A percentile compares a stretch with the other conserved stretches of the same genome.
Conservation (phyloP, 1,139 yeast species). For the Hyphopichia wangnamkhiaoensis region DNA sequence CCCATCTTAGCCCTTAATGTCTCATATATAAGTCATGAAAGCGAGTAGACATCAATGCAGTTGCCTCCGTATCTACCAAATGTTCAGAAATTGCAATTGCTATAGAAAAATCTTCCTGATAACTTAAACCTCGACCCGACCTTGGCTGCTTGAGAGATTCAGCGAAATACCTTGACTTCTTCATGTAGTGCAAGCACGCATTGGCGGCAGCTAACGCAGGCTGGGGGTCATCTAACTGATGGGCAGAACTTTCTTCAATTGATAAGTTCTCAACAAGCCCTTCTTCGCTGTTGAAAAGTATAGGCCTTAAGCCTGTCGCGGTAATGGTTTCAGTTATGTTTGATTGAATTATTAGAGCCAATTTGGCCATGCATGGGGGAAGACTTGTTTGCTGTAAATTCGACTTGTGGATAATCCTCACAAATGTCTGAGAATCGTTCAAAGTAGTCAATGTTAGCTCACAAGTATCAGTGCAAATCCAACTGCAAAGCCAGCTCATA, state of each 20-base stretch:
- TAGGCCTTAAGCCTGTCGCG: conserved; percentile 20
- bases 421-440: conserved; percentile 46
- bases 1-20: conserved; percentile 25
- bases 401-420: conserved; percentile 43
- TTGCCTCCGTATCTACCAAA: conserved; percentile 21
- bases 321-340: conserved; percentile 25
- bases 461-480: not conserved
- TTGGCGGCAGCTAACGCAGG: conserved; percentile 33
- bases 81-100: conserved; percentile 38
- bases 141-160: conserved; percentile 26
- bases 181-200: conserved; percentile 28
- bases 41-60: conserved; percentile 40
- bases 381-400: conserved; percentile 29
- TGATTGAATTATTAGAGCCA: conserved; percentile 33
- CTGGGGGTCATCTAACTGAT: conserved; percentile 17
- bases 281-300: conserved; percentile 19
- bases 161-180: conserved; percentile 7
- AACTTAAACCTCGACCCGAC: conserved; percentile 50
- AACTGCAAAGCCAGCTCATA: not conserved
- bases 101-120: conserved; percentile 41
- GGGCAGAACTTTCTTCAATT: not conserved
- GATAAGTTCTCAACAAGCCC: conserved; percentile 12
- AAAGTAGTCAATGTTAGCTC: conserved; percentile 32
- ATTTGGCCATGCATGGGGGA: conserved; percentile 26
- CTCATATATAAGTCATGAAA: conserved; percentile 35